Evolutionary conservation across 768 basidiomycete species (phyloP).

Genomic region (Postia placenta): DNA sequence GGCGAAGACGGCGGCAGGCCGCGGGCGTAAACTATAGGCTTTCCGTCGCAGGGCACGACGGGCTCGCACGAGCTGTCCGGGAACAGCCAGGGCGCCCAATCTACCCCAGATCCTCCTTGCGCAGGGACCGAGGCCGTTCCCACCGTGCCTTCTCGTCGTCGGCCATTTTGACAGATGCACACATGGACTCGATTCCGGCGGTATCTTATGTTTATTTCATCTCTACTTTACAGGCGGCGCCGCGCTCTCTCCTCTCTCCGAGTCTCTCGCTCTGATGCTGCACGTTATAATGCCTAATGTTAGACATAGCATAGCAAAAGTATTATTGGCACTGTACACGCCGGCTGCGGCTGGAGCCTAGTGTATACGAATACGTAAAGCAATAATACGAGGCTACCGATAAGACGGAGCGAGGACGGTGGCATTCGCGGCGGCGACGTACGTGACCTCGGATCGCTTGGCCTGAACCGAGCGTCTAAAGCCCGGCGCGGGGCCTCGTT

Average conservation of each 20-base stretch:
- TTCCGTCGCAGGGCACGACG: background rate
- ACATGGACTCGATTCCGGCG: background rate
- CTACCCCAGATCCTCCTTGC: background rate
- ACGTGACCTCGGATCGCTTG: background rate
- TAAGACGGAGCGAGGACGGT: background rate
- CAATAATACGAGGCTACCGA: background rate
- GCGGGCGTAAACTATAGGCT: background rate
- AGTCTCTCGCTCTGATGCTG: background rate
- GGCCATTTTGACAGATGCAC: background rate
- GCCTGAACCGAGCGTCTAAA: slow-evolving; percentile 15
- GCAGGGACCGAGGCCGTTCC: background rate
- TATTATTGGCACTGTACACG: background rate
- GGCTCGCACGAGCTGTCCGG: background rate
- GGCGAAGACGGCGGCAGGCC: background rate
- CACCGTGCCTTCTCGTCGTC: background rate
- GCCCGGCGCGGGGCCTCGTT: slow-evolving; percentile 15
- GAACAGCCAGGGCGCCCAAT: background rate
- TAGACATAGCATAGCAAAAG: slow-evolving; percentile 3
- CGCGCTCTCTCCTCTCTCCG: background rate
- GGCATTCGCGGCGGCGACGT: background rate
- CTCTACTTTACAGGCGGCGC: background rate
- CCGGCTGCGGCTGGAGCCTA: background rate
- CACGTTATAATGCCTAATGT: slow-evolving; percentile 4
- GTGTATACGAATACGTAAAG: slow-evolving; percentile 1
- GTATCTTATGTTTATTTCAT: slow-evolving; percentile 4